Evolutionary conservation across 192 early-diverging fungal species (phyloP).

Genomic region (Coemansia sp.): DNA sequence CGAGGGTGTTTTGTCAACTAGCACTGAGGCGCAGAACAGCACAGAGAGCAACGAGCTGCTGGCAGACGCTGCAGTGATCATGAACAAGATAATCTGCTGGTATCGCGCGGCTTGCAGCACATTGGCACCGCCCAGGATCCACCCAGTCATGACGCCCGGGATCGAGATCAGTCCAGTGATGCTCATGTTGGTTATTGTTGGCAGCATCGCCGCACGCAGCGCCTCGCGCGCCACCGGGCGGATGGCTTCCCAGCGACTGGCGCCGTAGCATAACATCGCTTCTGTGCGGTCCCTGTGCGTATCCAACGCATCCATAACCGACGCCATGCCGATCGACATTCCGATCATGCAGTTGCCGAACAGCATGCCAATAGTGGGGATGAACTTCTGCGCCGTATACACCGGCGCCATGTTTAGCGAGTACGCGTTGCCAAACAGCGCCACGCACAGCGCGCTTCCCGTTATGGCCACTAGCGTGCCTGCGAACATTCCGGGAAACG

Average conservation of each 20-base stretch:
- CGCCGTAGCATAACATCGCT: conserved; percentile 69
- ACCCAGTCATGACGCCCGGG: conserved; percentile 87
- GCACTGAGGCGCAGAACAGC: conserved; percentile 37
- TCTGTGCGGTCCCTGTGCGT: conserved; percentile 57
- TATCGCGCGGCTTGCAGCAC: conserved; percentile 78
- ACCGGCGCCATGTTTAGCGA: conserved; percentile 71
- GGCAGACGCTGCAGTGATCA: conserved; percentile 74
- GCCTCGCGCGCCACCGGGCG: conserved; percentile 72
- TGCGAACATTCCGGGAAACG: conserved; percentile 71
- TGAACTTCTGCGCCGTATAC: conserved; percentile 71
- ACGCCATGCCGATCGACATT: conserved; percentile 63
- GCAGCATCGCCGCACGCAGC: conserved; percentile 72
- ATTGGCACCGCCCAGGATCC: conserved; percentile 79
- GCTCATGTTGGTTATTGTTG: conserved; percentile 76
- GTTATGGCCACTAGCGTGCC: conserved; percentile 53
- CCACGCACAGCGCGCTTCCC: conserved; percentile 19
- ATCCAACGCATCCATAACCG: conserved; percentile 62
- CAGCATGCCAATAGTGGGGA: conserved; percentile 89
- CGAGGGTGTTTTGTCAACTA: conserved; percentile 33
- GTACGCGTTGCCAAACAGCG: conserved; percentile 46
- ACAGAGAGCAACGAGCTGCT: conserved; percentile 59
- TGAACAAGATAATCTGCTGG: conserved; percentile 84
- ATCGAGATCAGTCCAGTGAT: conserved; percentile 86
- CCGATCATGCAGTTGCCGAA: conserved; percentile 78
- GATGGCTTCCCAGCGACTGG: conserved; percentile 77